Evolutionary conservation across 1,284 basidiomycete genomes (phyloP).

Genomic region (Afroboletus lepidellus): DNA sequence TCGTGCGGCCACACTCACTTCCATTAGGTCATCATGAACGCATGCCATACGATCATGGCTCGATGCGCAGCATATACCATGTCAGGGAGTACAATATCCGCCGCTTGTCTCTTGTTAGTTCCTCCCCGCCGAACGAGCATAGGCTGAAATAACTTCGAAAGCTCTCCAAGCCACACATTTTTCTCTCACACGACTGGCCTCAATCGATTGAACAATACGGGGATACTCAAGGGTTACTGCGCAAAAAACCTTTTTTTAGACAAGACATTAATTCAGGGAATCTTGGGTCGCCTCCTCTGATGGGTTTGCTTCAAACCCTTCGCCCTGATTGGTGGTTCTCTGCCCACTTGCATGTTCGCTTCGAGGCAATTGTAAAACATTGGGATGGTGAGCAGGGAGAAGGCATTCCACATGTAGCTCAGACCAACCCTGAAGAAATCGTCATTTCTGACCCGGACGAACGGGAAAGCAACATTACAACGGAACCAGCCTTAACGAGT

Average conservation of each 20-base stretch:
- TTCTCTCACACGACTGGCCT: conserved; percentile 98
- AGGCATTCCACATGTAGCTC: neutral
- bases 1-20: conserved; percentile 4
- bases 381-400: conserved; percentile 8
- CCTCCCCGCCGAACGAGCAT: neutral
- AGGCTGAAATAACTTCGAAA: conserved; percentile 29
- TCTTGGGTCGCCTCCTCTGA: conserved; percentile 89
- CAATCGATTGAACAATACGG: conserved; percentile 83
- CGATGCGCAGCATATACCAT: conserved; percentile 89
- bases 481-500: conserved; percentile 1
- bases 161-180: conserved; percentile 67
- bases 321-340: conserved; percentile 94
- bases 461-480: conserved; percentile 17
- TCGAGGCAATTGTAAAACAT: conserved; percentile 60
- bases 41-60: conserved; percentile 65
- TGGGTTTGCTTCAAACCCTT: conserved; percentile 72
- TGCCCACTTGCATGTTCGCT: conserved; percentile 90
- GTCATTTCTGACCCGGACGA: conserved; percentile 55
- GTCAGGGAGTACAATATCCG: conserved; percentile 84
- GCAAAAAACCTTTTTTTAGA: conserved; percentile 81
- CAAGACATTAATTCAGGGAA: conserved; percentile 70
- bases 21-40: conserved; percentile 66
- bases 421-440: conserved; percentile 66
- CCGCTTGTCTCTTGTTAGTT: conserved; percentile 74
- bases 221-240: conserved; percentile 63